Evolutionary conservation across 1,284 basidiomycete genomes (phyloP).

Genomic region (Microbotryum intermedium): DNA sequence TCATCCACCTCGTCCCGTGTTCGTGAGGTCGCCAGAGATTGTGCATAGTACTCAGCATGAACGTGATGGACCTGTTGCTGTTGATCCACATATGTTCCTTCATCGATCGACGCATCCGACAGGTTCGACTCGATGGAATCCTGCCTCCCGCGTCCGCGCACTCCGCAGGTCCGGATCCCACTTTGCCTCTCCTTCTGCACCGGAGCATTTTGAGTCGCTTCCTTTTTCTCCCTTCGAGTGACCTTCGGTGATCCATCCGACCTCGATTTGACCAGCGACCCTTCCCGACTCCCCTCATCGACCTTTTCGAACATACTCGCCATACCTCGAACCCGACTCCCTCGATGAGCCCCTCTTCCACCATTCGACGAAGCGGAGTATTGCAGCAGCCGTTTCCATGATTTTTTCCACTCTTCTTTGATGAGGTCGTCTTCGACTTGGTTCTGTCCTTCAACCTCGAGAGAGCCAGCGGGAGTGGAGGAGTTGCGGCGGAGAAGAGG

Average conservation of each 20-base stretch:
- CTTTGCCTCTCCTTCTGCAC: too few relatives aligned
- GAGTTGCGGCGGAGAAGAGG: too few relatives aligned
- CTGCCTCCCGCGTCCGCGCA: background rate
- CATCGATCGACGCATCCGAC: background rate
- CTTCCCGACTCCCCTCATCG: slow-evolving; percentile 2
- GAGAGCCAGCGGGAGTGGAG: background rate
- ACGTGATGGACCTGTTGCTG: too few relatives aligned
- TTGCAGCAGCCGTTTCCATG: slow-evolving; percentile 17
- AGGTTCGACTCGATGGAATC: background rate
- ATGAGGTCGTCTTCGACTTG: slow-evolving; percentile 10
- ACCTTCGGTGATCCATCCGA: too few relatives aligned
- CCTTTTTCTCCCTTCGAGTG: too few relatives aligned
- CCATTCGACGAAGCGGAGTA: too few relatives aligned
- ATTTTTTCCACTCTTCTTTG: slow-evolving; percentile 32
- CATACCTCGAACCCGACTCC: slow-evolving; percentile 26
- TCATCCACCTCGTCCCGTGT: too few relatives aligned
- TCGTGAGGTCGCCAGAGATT: too few relatives aligned
- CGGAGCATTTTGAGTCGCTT: too few relatives aligned
- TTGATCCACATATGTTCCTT: background rate
- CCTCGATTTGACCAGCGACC: background rate
- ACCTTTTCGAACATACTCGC: slow-evolving; percentile 23
- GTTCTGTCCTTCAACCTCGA: slow-evolving; percentile 16
- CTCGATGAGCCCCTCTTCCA: background rate
- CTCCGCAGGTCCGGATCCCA: background rate
- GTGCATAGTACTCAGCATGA: too few relatives aligned